Percentiles rank a stretch among this genome's conserved stretches.
Evolutionary conservation across 176 grass and related monocot genomes (phyloP).

Genomic region (Oryza longistaminata): DNA sequence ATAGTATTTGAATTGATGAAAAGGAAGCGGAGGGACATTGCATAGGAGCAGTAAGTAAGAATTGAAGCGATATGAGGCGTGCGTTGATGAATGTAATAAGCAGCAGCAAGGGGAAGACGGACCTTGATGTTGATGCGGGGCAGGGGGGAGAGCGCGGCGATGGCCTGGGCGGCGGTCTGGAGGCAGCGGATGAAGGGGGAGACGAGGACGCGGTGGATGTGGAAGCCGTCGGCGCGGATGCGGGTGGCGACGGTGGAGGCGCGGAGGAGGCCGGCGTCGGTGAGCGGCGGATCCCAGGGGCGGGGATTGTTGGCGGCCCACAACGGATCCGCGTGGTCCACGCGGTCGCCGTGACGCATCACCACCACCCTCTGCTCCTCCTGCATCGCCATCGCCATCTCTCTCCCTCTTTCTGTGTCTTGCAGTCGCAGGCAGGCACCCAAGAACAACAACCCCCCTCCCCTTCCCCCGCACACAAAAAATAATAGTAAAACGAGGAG

Average conservation of each 20-base stretch:
- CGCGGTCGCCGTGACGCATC: constrained; percentile 85
- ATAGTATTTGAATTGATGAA: too few species aligned
- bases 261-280: constrained; percentile 49
- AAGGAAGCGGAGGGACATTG: too few species aligned
- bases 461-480: too few species aligned
- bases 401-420: not conserved
- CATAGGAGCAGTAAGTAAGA: too few species aligned
- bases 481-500: too few species aligned
- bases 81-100: too few species aligned
- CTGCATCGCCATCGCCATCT: too few species aligned
- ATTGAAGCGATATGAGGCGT: too few species aligned
- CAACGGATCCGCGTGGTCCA: constrained; percentile 63
- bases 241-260: constrained; percentile 62
- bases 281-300: constrained; percentile 82
- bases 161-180: constrained; percentile 63
- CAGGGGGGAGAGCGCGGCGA: constrained; percentile 53
- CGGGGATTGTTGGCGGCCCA: constrained; percentile 48
- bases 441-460: too few species aligned
- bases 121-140: constrained; percentile 56
- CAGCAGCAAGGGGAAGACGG: too few species aligned
- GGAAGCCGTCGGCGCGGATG: constrained; percentile 45
- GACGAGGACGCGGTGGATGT: constrained; percentile 63
- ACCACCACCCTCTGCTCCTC: constrained; percentile 56
- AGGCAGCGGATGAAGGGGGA: constrained; percentile 80
- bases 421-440: too few species aligned